Percentiles rank a stretch among this genome's conserved stretches.
Conservation (phyloP, 768 basidiomycete species). For the Cyathus striatus region DNA sequence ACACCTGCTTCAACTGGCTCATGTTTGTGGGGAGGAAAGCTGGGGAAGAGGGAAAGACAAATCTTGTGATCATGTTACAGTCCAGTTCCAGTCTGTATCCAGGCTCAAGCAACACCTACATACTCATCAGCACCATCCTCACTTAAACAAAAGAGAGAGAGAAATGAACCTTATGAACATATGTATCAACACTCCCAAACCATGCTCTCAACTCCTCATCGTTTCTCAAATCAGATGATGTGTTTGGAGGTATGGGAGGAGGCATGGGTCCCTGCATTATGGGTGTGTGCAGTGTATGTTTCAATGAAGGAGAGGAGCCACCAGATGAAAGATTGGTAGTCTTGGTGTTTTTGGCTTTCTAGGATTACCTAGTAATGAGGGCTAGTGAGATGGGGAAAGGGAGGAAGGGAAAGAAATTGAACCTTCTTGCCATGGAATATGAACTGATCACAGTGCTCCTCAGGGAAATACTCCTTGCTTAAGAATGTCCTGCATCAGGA, state of each 20-base stretch:
- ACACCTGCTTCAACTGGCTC: too few species aligned
- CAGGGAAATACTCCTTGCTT: conserved; percentile 81
- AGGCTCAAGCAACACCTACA: conserved; percentile 65
- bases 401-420: conserved; percentile 1
- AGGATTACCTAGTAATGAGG: conserved; percentile 56
- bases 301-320: conserved; percentile 66
- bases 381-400: not conserved
- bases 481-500: conserved; percentile 69
- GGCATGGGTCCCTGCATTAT: conserved; percentile 12
- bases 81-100: conserved; percentile 84
- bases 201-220: conserved; percentile 74
- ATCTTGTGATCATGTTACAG: too few species aligned
- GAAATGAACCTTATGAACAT: conserved; percentile 53
- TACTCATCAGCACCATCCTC: not conserved
- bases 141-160: not conserved
- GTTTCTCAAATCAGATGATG: conserved; percentile 49
- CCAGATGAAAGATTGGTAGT: conserved; percentile 76
- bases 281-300: conserved; percentile 55
- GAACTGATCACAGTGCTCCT: conserved; percentile 87
- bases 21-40: too few species aligned
- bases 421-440: conserved; percentile 94
- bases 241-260: not conserved
- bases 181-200: conserved; percentile 61
- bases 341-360: conserved; percentile 88
- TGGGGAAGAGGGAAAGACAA: too few species aligned